Conservation (phyloP, 2,329 filamentous ascomycete species). For the Gaeumannomyces sp. region DNA sequence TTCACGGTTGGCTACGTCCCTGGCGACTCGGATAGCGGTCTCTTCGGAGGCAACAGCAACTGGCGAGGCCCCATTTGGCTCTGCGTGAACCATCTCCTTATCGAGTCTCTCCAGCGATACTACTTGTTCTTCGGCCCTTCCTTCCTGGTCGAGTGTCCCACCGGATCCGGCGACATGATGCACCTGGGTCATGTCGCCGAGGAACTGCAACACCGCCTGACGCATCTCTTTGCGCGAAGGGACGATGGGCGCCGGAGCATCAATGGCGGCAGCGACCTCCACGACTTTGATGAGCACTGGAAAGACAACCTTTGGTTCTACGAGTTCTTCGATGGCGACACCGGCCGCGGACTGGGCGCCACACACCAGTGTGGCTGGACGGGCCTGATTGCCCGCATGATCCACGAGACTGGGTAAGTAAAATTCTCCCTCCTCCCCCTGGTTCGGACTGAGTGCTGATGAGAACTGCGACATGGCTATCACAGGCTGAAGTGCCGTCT, state of each 20-base stretch:
- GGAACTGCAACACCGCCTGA: constrained; percentile 88
- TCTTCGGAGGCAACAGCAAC: constrained; percentile 97
- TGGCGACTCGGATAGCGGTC: constrained; percentile 90
- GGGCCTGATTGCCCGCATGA: constrained; percentile 90
- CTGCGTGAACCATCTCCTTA: constrained; percentile 88
- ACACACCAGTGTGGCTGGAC: constrained; percentile 98
- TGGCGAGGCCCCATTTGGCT: constrained; percentile 97
- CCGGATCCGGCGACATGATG: constrained; percentile 90
- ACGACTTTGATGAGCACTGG: constrained; percentile 92
- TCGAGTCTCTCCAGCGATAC: constrained; percentile 91
- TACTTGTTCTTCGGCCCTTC: constrained; percentile 91
- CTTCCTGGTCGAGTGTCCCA: constrained; percentile 88
- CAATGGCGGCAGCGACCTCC: constrained; percentile 75
- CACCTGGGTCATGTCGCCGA: constrained; percentile 92
- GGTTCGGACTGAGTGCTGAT: constrained; percentile 32
- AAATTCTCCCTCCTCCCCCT: constrained; percentile 3
- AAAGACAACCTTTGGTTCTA: constrained; percentile 93
- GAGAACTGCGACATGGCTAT: neutral
- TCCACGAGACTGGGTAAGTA: constrained; percentile 90
- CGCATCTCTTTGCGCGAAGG: constrained; percentile 80
- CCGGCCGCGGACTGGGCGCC: constrained; percentile 80
- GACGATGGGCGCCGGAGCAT: constrained; percentile 84
- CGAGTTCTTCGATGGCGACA: constrained; percentile 95
- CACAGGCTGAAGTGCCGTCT: constrained; percentile 77
- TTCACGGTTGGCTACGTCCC: constrained; percentile 87